Percentiles rank a stretch among this genome's conserved stretches.
These are phyloP conservation scores for Paraconiothyrium brasiliense DNA, from an alignment of 2,329 filamentous ascomycete genomes.

Conservation along the genomic window DNA sequence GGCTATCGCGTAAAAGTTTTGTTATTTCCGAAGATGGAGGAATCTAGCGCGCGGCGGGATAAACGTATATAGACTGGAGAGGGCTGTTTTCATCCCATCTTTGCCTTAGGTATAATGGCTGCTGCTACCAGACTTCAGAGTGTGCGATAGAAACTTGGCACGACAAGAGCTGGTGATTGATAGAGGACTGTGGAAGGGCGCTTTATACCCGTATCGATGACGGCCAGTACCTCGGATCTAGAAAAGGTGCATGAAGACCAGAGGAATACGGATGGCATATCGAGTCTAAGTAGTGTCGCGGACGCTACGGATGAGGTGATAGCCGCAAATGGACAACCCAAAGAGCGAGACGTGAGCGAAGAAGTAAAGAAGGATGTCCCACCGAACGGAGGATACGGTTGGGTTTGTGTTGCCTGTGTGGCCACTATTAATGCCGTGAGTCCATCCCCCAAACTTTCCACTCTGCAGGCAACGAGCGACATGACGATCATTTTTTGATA, in stretches of 20 bases:
- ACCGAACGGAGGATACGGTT: conserved; percentile 70
- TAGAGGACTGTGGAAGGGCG: neutral
- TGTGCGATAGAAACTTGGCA: too few relatives aligned
- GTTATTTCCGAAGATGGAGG: conserved; percentile 23
- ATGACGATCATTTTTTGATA: neutral
- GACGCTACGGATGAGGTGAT: neutral
- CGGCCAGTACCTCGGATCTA: neutral
- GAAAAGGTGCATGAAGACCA: neutral
- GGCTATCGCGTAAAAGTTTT: conserved; percentile 14
- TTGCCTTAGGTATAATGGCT: neutral
- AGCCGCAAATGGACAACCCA: neutral
- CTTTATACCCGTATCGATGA: conserved; percentile 7
- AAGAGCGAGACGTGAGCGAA: conserved; percentile 16
- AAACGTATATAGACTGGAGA: too few relatives aligned
- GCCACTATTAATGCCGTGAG: conserved; percentile 48
- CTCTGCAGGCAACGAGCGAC: neutral
- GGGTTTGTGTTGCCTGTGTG: conserved; percentile 60
- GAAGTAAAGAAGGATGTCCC: conserved; percentile 51
- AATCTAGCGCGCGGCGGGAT: neutral
- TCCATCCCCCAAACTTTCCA: conserved; percentile 1
- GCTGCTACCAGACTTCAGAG: neutral
- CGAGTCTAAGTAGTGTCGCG: neutral
- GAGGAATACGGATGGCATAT: neutral
- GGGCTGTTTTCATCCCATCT: neutral
- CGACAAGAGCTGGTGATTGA: neutral